Evolutionary conservation across 306 rosid genomes (phyloP).

Genomic region (Bauhinia variegata): DNA sequence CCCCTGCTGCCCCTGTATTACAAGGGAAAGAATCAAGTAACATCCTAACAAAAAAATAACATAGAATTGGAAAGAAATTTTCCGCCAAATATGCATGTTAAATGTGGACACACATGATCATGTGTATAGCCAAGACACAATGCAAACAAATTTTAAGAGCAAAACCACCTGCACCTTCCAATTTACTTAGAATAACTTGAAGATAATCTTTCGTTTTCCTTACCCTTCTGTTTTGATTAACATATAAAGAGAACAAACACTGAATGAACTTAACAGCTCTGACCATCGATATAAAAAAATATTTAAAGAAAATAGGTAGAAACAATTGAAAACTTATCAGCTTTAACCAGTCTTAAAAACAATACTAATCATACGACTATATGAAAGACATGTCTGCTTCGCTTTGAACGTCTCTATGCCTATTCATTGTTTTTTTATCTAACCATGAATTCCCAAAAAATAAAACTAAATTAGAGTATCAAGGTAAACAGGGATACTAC

Average conservation of each 20-base stretch:
- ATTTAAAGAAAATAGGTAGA: background rate
- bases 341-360: too few species aligned
- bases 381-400: too few species aligned
- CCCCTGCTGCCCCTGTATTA: slow-evolving; percentile 79
- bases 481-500: too few species aligned
- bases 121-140: background rate
- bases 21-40: slow-evolving; percentile 20
- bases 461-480: too few species aligned
- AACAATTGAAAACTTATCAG: background rate
- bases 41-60: background rate
- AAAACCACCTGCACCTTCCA: background rate
- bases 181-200: background rate
- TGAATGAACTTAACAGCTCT: background rate
- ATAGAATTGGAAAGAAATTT: background rate
- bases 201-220: background rate
- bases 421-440: too few species aligned
- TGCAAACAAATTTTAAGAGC: background rate
- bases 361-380: too few species aligned
- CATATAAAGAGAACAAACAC: background rate
- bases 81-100: background rate
- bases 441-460: too few species aligned
- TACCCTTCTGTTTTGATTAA: background rate
- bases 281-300: background rate
- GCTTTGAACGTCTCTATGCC: too few species aligned
- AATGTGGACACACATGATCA: background rate